Conservation (phyloP, 2,329 filamentous ascomycete genomes). For the Diaporthe sp. region DNA sequence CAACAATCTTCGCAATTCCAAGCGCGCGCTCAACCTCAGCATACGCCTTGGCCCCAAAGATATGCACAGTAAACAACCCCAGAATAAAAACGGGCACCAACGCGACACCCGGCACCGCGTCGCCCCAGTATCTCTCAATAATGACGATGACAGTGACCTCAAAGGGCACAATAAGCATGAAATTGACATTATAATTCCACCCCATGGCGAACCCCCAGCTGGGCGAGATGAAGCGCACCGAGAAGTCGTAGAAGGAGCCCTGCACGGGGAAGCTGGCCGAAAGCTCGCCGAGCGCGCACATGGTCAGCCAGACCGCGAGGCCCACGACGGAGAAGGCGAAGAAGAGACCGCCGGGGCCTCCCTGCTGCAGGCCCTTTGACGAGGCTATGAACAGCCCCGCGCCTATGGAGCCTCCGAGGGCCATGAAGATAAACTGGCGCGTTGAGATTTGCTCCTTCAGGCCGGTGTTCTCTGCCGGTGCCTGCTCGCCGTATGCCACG, state of each 20-base stretch:
- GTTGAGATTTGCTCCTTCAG: constrained; percentile 43
- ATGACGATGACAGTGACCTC: constrained; percentile 49
- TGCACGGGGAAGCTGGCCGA: constrained; percentile 47
- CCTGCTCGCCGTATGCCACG: neutral
- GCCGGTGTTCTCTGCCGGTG: constrained; percentile 25
- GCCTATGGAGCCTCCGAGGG: constrained; percentile 49
- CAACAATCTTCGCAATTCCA: constrained; percentile 61
- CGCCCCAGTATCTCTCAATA: constrained; percentile 45
- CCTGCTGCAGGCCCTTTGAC: constrained; percentile 43
- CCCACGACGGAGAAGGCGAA: constrained; percentile 47
- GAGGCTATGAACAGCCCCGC: constrained; percentile 49
- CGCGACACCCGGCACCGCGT: constrained; percentile 41
- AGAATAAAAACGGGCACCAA: constrained; percentile 51
- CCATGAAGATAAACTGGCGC: constrained; percentile 49
- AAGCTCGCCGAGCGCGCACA: constrained; percentile 44
- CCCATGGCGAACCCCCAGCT: constrained; percentile 53
- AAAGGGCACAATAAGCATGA: constrained; percentile 49
- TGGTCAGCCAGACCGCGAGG: constrained; percentile 45
- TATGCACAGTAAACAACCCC: constrained; percentile 51
- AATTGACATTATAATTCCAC: constrained; percentile 52
- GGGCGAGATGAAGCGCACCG: constrained; percentile 49
- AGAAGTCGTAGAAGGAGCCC: constrained; percentile 52
- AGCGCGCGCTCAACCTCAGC: constrained; percentile 63
- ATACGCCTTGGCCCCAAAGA: constrained; percentile 55
- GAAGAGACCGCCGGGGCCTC: constrained; percentile 45